These are phyloP conservation scores for Ajuga reptans DNA, from an alignment of 305 asterid genomes.

Conservation along the genomic window DNA sequence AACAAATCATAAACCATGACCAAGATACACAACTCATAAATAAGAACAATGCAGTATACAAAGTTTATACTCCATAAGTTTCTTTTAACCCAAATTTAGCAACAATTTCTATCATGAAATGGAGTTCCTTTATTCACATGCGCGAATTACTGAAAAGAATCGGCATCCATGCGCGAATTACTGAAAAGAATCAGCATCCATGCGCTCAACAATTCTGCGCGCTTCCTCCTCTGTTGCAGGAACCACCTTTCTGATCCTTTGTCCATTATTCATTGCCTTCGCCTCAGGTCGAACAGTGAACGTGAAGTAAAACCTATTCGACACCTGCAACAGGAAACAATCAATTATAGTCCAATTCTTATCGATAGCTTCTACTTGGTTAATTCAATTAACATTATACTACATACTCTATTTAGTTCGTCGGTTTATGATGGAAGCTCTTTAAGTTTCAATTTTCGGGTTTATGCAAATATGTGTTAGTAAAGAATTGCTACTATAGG, in stretches of 20 bases:
- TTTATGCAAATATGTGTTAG: neutral
- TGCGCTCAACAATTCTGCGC: constrained; percentile 57
- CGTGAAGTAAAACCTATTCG: constrained; percentile 77
- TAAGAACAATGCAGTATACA: neutral
- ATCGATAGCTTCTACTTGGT: neutral
- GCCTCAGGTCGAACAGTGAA: constrained; percentile 85
- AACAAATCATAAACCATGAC: too few relatives aligned
- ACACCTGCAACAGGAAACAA: constrained; percentile 44
- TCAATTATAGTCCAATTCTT: neutral
- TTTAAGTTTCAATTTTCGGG: neutral
- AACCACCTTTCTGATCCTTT: constrained; percentile 76
- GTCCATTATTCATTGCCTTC: constrained; percentile 55
- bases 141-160: constrained; percentile 31
- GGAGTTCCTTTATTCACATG: neutral
- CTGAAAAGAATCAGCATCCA: constrained; percentile 64
- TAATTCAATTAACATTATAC: neutral
- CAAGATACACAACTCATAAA: too few relatives aligned
- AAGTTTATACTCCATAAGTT: neutral
- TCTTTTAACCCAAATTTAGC: neutral
- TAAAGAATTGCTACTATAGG: neutral
- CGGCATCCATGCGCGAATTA: constrained; percentile 20
- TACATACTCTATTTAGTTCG: neutral
- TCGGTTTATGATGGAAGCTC: neutral
- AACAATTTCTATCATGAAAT: neutral
- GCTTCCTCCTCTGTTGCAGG: constrained; percentile 98